A percentile compares a stretch with the other conserved stretches of the same genome.
Conservation (phyloP, 1,284 basidiomycete genomes). For the Irpex sp. region DNA sequence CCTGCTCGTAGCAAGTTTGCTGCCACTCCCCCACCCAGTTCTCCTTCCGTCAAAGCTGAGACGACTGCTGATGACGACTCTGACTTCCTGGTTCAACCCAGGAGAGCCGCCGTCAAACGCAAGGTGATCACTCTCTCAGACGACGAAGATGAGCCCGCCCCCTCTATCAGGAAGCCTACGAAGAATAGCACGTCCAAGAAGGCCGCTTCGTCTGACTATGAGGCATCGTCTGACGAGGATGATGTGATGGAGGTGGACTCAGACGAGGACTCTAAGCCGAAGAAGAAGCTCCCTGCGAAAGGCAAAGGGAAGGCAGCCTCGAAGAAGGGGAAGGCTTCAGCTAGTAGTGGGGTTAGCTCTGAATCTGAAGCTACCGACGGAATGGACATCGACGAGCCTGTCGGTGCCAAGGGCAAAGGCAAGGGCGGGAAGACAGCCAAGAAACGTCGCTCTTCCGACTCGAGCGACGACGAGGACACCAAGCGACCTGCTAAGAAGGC, state of each 20-base stretch:
- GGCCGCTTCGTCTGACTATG: slow-evolving; percentile 37
- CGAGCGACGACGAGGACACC: slow-evolving; percentile 29
- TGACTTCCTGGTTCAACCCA: slow-evolving; percentile 25
- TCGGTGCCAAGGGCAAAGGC: slow-evolving; percentile 24
- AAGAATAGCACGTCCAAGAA: slow-evolving; percentile 7
- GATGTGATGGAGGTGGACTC: slow-evolving; percentile 27
- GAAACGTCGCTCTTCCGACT: slow-evolving; percentile 40
- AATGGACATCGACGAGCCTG: slow-evolving; percentile 54
- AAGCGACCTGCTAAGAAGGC: slow-evolving; percentile 42
- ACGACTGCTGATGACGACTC: slow-evolving; percentile 32
- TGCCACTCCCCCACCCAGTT: slow-evolving; percentile 16
- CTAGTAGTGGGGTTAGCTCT: slow-evolving; percentile 14
- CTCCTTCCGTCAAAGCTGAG: slow-evolving; percentile 18
- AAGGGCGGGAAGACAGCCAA: slow-evolving; percentile 19
- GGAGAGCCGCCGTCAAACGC: slow-evolving; percentile 21
- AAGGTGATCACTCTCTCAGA: slow-evolving; percentile 38
- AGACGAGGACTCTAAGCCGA: slow-evolving; percentile 15
- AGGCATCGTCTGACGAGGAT: slow-evolving; percentile 24
- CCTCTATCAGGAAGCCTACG: not conserved
- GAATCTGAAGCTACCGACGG: slow-evolving; percentile 24
- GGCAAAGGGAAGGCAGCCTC: slow-evolving; percentile 16
- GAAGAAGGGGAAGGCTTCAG: slow-evolving; percentile 13
- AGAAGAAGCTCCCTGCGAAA: not conserved
- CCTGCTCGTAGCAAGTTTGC: slow-evolving; percentile 12
- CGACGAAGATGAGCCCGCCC: slow-evolving; percentile 30